phyloP scores from a whole-genome alignment of 805 yeast genomes.

The Saturnispora ahearnii region DNA sequence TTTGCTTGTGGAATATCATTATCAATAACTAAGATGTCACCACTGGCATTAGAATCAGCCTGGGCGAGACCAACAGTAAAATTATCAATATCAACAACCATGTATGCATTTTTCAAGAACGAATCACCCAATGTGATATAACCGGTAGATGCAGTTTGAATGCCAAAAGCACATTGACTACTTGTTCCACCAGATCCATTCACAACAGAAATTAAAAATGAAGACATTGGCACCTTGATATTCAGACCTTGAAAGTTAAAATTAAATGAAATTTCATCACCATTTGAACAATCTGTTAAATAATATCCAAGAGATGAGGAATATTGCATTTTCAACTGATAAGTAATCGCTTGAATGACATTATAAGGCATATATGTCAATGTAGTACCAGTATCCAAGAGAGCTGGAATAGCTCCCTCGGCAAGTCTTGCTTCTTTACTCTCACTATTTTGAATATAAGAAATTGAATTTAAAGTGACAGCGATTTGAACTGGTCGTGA shows the following conservation, averaged over 20 bases:
- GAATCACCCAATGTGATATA: conserved; percentile 42
- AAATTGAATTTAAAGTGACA: conserved; percentile 37
- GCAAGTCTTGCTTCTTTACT: conserved; percentile 19
- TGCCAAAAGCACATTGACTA: conserved; percentile 37
- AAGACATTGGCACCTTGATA: conserved; percentile 40
- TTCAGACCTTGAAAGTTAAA: conserved; percentile 52
- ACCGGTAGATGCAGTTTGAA: conserved; percentile 27
- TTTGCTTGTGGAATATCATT: conserved; percentile 26
- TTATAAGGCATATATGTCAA: conserved; percentile 36
- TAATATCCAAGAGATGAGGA: conserved; percentile 36
- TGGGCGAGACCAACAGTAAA: conserved; percentile 38
- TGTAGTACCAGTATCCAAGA: conserved; percentile 55
- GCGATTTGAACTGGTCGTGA: conserved; percentile 37
- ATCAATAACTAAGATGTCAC: conserved; percentile 31
- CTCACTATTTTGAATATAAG: conserved; percentile 7
- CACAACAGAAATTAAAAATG: conserved; percentile 17
- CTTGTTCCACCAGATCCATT: conserved; percentile 17
- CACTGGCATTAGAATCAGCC: conserved; percentile 26
- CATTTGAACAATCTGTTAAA: conserved; percentile 34
- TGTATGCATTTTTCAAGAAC: conserved; percentile 42
- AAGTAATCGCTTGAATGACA: conserved; percentile 20
- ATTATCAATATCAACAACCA: conserved; percentile 46
- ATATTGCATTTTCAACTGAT: conserved; percentile 34
- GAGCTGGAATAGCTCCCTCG: conserved; percentile 29
- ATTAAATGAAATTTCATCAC: conserved; percentile 24